Base-by-base conservation (phyloP, 2,329 filamentous ascomycete genomes). In the Nemania abortiva region DNA sequence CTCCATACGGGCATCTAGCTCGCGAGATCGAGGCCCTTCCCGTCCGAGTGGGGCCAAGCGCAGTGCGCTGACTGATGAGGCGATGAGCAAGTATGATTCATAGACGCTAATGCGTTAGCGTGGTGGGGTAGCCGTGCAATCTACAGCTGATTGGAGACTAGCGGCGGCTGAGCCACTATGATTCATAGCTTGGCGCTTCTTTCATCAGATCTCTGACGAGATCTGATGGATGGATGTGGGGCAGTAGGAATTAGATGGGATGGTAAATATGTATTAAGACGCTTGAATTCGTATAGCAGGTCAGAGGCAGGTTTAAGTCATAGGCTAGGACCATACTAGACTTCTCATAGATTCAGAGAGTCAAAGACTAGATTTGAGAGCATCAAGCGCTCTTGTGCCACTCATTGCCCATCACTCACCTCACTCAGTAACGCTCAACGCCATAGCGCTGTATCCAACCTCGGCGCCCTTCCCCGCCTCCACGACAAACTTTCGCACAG, bases 371-470 rank as follows among this genome's bases (percentile, higher is more conserved):
- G n/a, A n/a, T n/a, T n/a, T n/a, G n/a, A n/a, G n/a, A n/a, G n/a
- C n/a, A n/a, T n/a, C n/a, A n/a, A n/a, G 24, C 24, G 6, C 34
- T 37, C 34, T 6, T 37, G 7, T 37, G 34, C 42, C 15, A n/a
- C 6, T n/a, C 9, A 47, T 11, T 13, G 5, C 15, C 18, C 20
- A 63, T 11, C 13, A 15, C 63, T n/a, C 78, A 79, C 0, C 68
- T 84, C 31, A 39, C 31, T 45, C 52, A 1, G 66, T 39, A 42
- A 70, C 65, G 22, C 69, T 54, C 54, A 72, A 15, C 60, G 58
- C 68, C 61, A 72, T 60, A 39, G 68, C 64, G 27, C 63, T 72
- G 31, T 70, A 70, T 37, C 70, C 70, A 10, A 68, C 24, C 13
- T 5, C 37, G 13, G 34, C 24, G 6, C 67, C 64, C 24, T 55